Base-by-base conservation (phyloP, 768 basidiomycete species). In the Pleurotus ostreatus region DNA sequence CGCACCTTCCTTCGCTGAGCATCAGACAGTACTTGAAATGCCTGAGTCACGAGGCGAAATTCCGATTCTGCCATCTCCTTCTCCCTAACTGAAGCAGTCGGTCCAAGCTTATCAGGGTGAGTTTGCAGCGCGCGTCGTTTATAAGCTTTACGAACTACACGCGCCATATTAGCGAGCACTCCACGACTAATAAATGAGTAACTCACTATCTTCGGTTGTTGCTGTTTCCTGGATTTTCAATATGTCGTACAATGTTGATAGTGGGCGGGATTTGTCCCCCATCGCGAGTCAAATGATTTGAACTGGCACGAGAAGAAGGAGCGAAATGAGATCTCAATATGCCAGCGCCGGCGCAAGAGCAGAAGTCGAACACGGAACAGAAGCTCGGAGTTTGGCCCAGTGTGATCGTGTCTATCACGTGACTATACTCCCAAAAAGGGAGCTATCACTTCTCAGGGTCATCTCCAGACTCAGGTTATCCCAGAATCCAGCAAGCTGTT, bases 21-120 rank as follows among this genome's bases (percentile, higher is more conserved):
- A 67, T 89, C 82, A 39, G 78, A 76, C 57, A 89, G 65, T 12
- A 81, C 71, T 59, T 82, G 77, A 46, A 86, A 87, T 0, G 86
- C 85, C 46, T 83, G 51, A 3, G 51, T 20, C 9, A 53, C 86
- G 75, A 78, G 75, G 63, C 80, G 84, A 61, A 89, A 89, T 59
- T 76, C 78, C 39, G 76, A 75, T 62, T 81, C 80, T 6, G 86
- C 82, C 16, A 64, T 71, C 55, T 77, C 74, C 63, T 79, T 83
- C 57, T 81, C 79, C 56, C 74, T 69, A 44, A 78, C 76, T 43
- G 70, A 78, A 6, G 81, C 80, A 26, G 68, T 68, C 38, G 78
- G 82, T 9, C 80, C 80, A 46, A 57, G 78, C 61, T 86, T 88
- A 62, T 89, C 87, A 8, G 87, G 87, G 65, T 89, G 87, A 1